Base-by-base conservation (phyloP, 495 filamentous ascomycete species). In the Aspergillus haitiensis region DNA sequence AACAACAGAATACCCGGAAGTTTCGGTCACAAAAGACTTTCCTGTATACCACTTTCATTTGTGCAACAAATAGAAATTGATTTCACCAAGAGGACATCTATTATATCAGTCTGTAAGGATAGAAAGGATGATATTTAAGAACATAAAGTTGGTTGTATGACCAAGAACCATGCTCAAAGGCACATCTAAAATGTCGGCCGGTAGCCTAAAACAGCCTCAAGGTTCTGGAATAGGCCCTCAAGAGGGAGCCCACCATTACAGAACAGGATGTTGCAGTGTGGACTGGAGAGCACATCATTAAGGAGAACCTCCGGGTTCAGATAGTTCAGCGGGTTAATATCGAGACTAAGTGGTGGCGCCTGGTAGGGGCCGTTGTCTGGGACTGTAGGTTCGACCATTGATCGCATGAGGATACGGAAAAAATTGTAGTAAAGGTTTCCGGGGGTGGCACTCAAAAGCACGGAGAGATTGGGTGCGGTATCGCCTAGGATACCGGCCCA, bases 201-300 rank as follows among this genome's bases (percentile, higher is more conserved):
- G 12, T 54, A 54, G 10, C 51, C 51, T 11, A 54, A 34, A 54
- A 54, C 39, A 2, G 32, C 51, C 13, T 54, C 51, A 13, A 54
- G 33, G 33, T 39, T 54, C 9, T 54, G 10, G 12, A 54, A 54
- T 18, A 54, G 10, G 5, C 34, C 51, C 33, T 54, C 5, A 2
- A 18, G 11, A 3, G 51, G 51, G 15, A 54, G 6, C 16, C 3
- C 13, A 15, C 51, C 51, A 10, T 54, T 36, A 13, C 51, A 54
- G 15, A 54, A 36, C 51, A 54, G n/a, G 6, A 54, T 13, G 18
- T 54, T 54, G 33, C 34, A 54, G 2, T 54, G n/a, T 10, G 51
- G 51, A 34, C 51, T 54, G 12, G 51, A 39, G 34, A 54, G n/a
- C 6, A 54, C 7, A 39, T 54, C 34, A 9, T 16, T 10, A 8